Base-by-base conservation (phyloP, 1,284 basidiomycete species). In the Sanghuangporus sanghuang region DNA sequence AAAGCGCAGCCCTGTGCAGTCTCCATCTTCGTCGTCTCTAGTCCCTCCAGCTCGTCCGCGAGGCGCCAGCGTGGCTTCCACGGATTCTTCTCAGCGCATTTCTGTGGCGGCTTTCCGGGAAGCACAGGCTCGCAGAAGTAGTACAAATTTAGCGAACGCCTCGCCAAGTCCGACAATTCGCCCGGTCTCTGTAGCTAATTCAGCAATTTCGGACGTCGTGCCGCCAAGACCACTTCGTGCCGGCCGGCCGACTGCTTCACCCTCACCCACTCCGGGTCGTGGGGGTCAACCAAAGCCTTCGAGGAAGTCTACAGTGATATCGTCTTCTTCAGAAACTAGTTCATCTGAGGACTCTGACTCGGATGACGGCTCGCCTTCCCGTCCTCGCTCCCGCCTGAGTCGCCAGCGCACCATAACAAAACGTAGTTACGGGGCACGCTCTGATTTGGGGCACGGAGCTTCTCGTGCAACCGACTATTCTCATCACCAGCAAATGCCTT, bases 81-180 rank as follows among this genome's bases (percentile, higher is more conserved):
- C 85, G 2, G 85, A 89, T 57, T 76, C 82, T 11, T 85, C 84
- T 3, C 87, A 89, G 67, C 81, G 87, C 58, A 90, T 91, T 56
- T 89, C 86, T 8, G 85, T 91, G 32, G 89, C 89, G 3, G 89
- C 89, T 2, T 91, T 91, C 71, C 81, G 87, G 58, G 89, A 91
- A 76, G 87, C 83, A 42, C 87, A 90, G 62, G 86, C 87, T 9
- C 77, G 87, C 53, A 78, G 85, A 57, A 86, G 85, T 68, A 73
- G 78, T 39, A 79, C 86, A 11, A 84, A 80, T 63, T 87, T 85
- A 0, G 86, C 87, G n/a, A 79, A 75, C 0, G 81, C 83, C 38
- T 82, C 84, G 0, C 76, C 78, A 53, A 75, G 81, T 49, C 78
- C 77, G 46, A 75, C 79, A 49, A 79, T 79, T 63, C 77, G 80